Base-by-base conservation (phyloP, 306 rosid species). In the Lagenaria siceraria region DNA sequence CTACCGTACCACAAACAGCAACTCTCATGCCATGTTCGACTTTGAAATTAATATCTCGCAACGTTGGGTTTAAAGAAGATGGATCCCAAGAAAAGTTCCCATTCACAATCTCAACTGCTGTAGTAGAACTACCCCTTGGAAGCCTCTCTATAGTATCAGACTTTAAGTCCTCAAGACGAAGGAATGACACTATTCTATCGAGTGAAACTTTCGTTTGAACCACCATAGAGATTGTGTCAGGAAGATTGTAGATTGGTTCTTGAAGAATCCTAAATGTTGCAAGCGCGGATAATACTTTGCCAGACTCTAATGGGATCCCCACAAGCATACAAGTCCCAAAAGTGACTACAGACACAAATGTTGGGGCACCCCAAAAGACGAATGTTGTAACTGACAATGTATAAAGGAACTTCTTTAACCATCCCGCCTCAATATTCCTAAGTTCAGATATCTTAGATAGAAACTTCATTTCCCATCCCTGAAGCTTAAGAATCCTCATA, bases 381-480 rank as follows among this genome's bases (percentile, higher is more conserved):
- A 87, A 88, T 27, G 84, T 76, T 59, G 91, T 69, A 73, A 87
- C 68, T 40, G 87, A 89, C 51, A 38, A 1, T 3, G 90, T 81
- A 63, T 80, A 78, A 6, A 90, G 65, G 82, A 65, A 88, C 75
- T 87, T 93, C 76, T 85, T 87, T 36, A 93, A 78, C 94, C 94
- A 93, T 17, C 78, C 83, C 22, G 83, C 78, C 87, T 93, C 96
- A 7, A n/a, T 72, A 58, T 83, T 81, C 84, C 98, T 85, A 15
- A 90, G 76, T 38, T 82, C 84, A 29, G 79, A 31, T 73, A 93
- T 83, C 83, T 87, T 93, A 1, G 96, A 82, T 24, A 93, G 81
- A 83, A 91, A 93, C 87, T 91, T 93, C 87, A 93, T 91, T 76
- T 93, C 97, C 98, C 97, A 93, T 42, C 88, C 96, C 77, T 91